These are phyloP conservation scores for Cryptosporidium ubiquitum DNA, from an alignment of 169 alveolate species.

Conservation along the genomic window DNA sequence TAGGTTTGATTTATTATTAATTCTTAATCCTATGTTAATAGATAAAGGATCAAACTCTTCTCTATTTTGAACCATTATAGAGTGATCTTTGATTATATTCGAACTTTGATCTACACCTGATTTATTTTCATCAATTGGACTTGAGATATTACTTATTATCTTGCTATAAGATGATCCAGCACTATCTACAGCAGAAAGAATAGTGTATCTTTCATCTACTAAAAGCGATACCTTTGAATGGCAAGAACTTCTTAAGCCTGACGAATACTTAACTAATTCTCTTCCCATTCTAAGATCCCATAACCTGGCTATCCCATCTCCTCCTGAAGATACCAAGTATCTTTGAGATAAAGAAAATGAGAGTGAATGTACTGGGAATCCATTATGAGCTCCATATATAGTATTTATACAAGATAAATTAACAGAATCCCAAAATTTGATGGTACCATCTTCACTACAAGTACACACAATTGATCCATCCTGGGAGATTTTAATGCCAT, in stretches of 20 bases:
- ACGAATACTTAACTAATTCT: slow-evolving; percentile 32
- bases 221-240: slow-evolving; percentile 60
- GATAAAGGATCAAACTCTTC: not conserved
- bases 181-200: slow-evolving; percentile 30
- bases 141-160: not conserved
- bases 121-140: not conserved
- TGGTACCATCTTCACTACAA: slow-evolving; percentile 67
- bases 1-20: not conserved
- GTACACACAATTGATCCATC: slow-evolving; percentile 57
- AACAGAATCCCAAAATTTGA: slow-evolving; percentile 69
- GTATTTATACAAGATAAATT: slow-evolving; percentile 49
- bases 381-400: slow-evolving; percentile 47
- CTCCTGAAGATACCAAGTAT: slow-evolving; percentile 56
- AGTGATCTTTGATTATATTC: not conserved
- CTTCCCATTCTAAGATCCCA: slow-evolving; percentile 70
- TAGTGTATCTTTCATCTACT: slow-evolving; percentile 52
- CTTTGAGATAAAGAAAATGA: slow-evolving; percentile 48
- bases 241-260: slow-evolving; percentile 47
- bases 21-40: slow-evolving; percentile 1
- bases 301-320: slow-evolving; percentile 61
- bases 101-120: not conserved
- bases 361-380: slow-evolving; percentile 49
- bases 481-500: slow-evolving; percentile 8
- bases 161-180: slow-evolving; percentile 1
- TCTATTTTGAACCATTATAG: not conserved